Percentiles rank a stretch among this genome's conserved stretches.
phyloP scores from a whole-genome alignment of 768 basidiomycete species.

The Clathrus columnatus region DNA sequence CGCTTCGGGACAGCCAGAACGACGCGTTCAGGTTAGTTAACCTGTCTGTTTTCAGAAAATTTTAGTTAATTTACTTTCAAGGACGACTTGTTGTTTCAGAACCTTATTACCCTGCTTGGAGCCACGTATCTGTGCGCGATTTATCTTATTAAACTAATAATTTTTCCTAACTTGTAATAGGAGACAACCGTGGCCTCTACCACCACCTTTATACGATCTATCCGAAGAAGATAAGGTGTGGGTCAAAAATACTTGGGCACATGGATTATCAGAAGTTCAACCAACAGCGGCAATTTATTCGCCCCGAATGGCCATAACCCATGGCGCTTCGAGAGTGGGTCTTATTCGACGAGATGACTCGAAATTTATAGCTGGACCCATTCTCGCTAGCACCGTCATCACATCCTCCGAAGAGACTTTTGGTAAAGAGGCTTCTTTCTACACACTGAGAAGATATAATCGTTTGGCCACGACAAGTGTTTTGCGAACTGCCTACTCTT shows the following conservation, averaged over 20 bases:
- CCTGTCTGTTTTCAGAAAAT: neutral
- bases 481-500: conserved; percentile 1
- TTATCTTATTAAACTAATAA: neutral
- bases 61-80: too few species aligned
- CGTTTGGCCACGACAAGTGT: conserved; percentile 4
- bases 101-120: neutral
- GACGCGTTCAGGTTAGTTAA: neutral
- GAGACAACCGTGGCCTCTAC: conserved; percentile 4
- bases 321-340: neutral
- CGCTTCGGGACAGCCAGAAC: neutral
- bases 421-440: neutral
- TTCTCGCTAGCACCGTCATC: conserved; percentile 3
- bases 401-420: neutral
- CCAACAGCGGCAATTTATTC: conserved; percentile 3
- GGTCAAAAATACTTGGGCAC: neutral
- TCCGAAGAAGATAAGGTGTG: conserved; percentile 1
- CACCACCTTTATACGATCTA: neutral
- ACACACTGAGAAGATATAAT: conserved; percentile 4
- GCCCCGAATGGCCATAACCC: neutral
- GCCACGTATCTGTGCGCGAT: neutral
- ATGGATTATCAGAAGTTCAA: neutral
- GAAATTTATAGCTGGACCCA: neutral
- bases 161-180: neutral
- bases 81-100: too few species aligned
- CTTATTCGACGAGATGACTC: neutral